phyloP scores from a whole-genome alignment of 495 filamentous ascomycete species.

The Daldinia caldariorum region DNA sequence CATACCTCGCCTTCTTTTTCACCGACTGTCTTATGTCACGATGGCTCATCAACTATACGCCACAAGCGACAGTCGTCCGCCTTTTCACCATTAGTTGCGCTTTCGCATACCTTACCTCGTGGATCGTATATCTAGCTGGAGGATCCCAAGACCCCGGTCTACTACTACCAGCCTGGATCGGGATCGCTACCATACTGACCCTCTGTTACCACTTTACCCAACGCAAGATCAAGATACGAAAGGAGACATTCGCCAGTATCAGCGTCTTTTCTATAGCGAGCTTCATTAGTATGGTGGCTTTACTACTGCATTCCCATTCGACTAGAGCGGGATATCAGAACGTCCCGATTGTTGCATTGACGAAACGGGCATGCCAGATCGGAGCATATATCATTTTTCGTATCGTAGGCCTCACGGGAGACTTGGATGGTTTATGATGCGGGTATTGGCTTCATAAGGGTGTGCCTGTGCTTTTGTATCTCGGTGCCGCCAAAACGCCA shows the following conservation, averaged over 20 bases:
- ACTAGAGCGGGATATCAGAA: conserved; percentile 47
- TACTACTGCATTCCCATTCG: conserved; percentile 74
- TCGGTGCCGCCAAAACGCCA: not conserved
- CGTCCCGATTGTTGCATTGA: conserved; percentile 43
- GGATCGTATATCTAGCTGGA: conserved; percentile 78
- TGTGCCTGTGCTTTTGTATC: not conserved
- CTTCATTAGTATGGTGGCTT: conserved; percentile 76
- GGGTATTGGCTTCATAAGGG: not conserved
- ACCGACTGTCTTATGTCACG: conserved; percentile 93
- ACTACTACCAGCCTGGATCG: conserved; percentile 86
- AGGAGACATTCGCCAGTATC: conserved; percentile 81
- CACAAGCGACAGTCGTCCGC: conserved; percentile 83
- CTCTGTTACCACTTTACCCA: conserved; percentile 83
- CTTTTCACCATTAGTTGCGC: conserved; percentile 80
- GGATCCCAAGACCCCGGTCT: conserved; percentile 78
- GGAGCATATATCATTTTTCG: conserved; percentile 38
- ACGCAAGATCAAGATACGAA: conserved; percentile 81
- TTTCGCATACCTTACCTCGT: conserved; percentile 84
- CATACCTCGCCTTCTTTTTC: conserved; percentile 88
- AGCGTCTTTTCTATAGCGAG: conserved; percentile 78
- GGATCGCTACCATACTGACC: conserved; percentile 81
- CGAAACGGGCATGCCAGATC: conserved; percentile 34
- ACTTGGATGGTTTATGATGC: conserved; percentile 29
- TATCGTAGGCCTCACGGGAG: conserved; percentile 43
- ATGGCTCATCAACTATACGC: conserved; percentile 91